phyloP scores from a whole-genome alignment of 179 eudicot genomes.

The Carnegiea gigantea region DNA sequence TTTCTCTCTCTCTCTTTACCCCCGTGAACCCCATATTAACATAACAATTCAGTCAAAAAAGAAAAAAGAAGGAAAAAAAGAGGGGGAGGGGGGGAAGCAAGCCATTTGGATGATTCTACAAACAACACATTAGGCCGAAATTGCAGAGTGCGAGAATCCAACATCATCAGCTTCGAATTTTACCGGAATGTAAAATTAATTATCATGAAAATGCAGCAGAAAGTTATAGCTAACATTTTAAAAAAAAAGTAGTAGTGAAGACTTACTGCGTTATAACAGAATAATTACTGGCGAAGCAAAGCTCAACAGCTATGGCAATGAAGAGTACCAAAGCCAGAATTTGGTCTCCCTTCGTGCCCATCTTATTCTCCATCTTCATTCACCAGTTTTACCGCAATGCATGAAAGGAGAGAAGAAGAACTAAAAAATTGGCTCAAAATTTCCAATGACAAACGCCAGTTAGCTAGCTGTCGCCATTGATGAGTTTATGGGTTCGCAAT shows the following conservation, averaged over 20 bases:
- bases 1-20: conserved; percentile 15
- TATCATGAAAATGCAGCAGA: no score
- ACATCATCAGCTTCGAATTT: no score
- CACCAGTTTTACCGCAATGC: not conserved
- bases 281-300: conserved; percentile 8
- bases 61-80: not conserved
- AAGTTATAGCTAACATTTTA: no score
- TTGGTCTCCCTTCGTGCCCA: conserved; percentile 3
- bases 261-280: conserved; percentile 22
- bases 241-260: not conserved
- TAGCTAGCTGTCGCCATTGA: not conserved
- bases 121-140: no score
- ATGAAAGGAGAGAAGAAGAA: not conserved
- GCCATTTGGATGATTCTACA: no score
- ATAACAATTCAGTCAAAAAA: not conserved
- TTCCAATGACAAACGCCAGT: not conserved
- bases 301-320: conserved; percentile 20
- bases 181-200: no score
- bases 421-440: no score
- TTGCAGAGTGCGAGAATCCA: no score
- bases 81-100: no score
- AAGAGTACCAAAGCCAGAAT: not conserved
- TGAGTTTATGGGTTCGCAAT: not conserved
- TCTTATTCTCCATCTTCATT: not conserved
- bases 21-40: conserved; percentile 19